Evolutionary conservation across 108 stramenopile species (phyloP).

Genomic region (Nannochloropsis salina): DNA sequence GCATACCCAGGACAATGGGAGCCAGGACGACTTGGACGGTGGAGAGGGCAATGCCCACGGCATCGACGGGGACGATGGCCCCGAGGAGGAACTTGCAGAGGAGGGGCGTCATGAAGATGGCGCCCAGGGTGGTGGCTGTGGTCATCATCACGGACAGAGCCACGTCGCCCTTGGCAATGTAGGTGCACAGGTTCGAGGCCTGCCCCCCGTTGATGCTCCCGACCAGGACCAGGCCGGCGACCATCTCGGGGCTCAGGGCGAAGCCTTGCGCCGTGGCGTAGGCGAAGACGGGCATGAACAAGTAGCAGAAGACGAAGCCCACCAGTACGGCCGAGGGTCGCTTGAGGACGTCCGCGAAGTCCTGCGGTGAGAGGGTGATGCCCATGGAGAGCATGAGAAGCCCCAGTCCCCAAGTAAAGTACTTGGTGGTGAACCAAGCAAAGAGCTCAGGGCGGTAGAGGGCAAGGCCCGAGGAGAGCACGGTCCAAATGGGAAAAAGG

Average conservation of each 20-base stretch:
- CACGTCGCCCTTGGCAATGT: slow-evolving; percentile 93
- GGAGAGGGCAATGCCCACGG: slow-evolving; percentile 83
- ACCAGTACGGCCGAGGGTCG: slow-evolving; percentile 76
- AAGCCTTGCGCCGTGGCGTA: slow-evolving; percentile 70
- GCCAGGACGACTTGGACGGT: slow-evolving; percentile 93
- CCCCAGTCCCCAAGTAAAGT: slow-evolving; percentile 83
- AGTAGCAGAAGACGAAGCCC: slow-evolving; percentile 90
- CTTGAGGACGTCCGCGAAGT: slow-evolving; percentile 78
- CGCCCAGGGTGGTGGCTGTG: slow-evolving; percentile 90
- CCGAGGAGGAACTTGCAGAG: slow-evolving; percentile 86
- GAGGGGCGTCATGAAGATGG: slow-evolving; percentile 94
- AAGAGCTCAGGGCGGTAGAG: slow-evolving; percentile 72
- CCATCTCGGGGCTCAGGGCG: slow-evolving; percentile 68
- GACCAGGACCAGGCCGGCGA: slow-evolving; percentile 93
- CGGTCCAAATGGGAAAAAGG: slow-evolving; percentile 88
- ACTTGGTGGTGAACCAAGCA: slow-evolving; percentile 94
- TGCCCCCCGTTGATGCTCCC: slow-evolving; percentile 94
- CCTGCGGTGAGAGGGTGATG: slow-evolving; percentile 85
- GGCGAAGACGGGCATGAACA: slow-evolving; percentile 77
- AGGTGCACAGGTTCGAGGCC: slow-evolving; percentile 92
- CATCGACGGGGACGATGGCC: slow-evolving; percentile 91
- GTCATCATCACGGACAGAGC: slow-evolving; percentile 95
- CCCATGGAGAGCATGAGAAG: slow-evolving; percentile 97
- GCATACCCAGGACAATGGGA: slow-evolving; percentile 90
- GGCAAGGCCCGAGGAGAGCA: slow-evolving; percentile 73